Base-by-base conservation (phyloP, 2,329 filamentous ascomycete species). In the Fusarium tanahbumbuense region DNA sequence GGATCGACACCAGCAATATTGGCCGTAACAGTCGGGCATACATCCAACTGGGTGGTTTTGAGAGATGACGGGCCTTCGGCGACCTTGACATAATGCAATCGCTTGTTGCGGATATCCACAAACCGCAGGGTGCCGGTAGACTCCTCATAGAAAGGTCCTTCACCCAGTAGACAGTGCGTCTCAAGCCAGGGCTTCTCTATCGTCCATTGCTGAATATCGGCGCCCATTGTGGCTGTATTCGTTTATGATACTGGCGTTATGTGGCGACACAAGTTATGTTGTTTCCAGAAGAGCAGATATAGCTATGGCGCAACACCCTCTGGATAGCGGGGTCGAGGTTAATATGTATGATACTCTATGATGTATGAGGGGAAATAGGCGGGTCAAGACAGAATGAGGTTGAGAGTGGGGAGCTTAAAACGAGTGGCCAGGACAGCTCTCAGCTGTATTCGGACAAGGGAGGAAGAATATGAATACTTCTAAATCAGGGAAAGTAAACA, bases 61-160 rank as follows among this genome's bases (percentile, higher is more conserved):
- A 92, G 78, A 40, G 91, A 92, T 7, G 82, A 81, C 18, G 88
- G 87, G 0, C 91, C 92, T 63, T 87, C 82, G 49, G 80, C 77
- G 25, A 97, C 83, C 73, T 93, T 86, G 64, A 96, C 85, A 49
- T 87, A 86, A 82, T 96, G 91, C 47, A 97, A 77, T 66, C 89
- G 88, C 77, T 92, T 87, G 77, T 91, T 89, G 79, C 91, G 91
- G 80, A 97, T 94, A 80, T 98, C 94, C 67, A 94, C 88, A 78
- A 93, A 94, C 69, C 92, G 91, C 62, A 95, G 82, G 48, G 83
- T 86, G 78, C 92, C 86, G 53, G 86, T 88, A 23, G 81, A 82
- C 62, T 86, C 82, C 78, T 94, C 91, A 82, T 89, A 93, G 81
- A 89, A 93, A 2, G 92, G 92, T 0, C 87, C 92, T 80, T 95